These are phyloP conservation scores for Hypericum perforatum DNA, from an alignment of 345 rosid genomes.

Conservation along the genomic window DNA sequence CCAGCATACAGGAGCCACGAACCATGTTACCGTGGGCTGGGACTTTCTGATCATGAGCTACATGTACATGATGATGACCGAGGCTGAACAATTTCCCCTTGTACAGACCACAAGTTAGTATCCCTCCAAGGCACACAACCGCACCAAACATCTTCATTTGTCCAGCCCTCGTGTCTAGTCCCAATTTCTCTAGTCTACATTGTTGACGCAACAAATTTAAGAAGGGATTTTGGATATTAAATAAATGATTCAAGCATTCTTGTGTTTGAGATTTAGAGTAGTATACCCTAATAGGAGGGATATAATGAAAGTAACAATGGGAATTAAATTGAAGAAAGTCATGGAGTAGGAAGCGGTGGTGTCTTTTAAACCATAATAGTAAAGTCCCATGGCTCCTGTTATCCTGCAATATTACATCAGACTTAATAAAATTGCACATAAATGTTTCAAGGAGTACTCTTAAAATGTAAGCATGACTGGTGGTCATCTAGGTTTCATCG, in stretches of 20 bases:
- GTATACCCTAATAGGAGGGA: conserved; percentile 25
- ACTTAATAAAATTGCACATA: neutral
- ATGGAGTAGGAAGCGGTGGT: conserved; percentile 38
- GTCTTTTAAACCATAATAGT: conserved; percentile 34
- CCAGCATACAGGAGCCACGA: conserved; percentile 29
- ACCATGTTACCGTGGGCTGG: conserved; percentile 9
- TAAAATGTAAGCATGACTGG: neutral
- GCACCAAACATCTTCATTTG: conserved; percentile 30
- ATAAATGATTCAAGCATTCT: neutral
- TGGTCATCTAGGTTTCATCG: neutral
- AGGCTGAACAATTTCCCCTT: conserved; percentile 26
- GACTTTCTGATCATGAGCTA: neutral
- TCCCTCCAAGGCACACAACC: conserved; percentile 33
- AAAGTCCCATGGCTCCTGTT: conserved; percentile 33
- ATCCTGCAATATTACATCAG: conserved; percentile 18
- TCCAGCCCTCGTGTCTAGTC: conserved; percentile 21
- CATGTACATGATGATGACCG: neutral
- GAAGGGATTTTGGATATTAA: neutral
- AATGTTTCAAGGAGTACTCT: neutral
- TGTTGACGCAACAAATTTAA: neutral
- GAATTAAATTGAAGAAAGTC: conserved; percentile 33
- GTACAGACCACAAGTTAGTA: conserved; percentile 20
- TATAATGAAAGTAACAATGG: conserved; percentile 34
- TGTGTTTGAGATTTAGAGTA: neutral
- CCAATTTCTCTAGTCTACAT: conserved; percentile 27